Percentiles rank a stretch among this genome's conserved stretches.
These are phyloP conservation scores for Candida sp. DNA, from an alignment of 1,139 yeast species.

Conservation along the genomic window DNA sequence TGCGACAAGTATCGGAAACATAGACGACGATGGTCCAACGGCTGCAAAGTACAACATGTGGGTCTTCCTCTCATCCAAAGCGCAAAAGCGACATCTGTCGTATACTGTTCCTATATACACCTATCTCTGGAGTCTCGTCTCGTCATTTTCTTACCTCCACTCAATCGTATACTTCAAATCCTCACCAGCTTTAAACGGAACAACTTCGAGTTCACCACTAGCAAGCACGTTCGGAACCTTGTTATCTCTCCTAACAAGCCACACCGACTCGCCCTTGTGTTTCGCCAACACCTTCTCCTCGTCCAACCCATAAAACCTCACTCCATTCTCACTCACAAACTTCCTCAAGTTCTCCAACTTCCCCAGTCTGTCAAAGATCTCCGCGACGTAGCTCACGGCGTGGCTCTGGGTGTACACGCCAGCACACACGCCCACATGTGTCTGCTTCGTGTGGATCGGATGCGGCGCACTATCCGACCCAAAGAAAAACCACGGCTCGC, in stretches of 20 bases:
- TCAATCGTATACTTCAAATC: slow-evolving; percentile 74
- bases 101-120: not conserved
- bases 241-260: slow-evolving; percentile 53
- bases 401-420: slow-evolving; percentile 94
- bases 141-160: slow-evolving; percentile 52
- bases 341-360: slow-evolving; percentile 67
- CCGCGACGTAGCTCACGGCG: slow-evolving; percentile 84
- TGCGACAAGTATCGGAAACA: no score
- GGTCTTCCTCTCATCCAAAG: not conserved
- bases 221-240: slow-evolving; percentile 65
- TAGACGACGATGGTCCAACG: no score
- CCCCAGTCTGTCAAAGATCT: slow-evolving; percentile 72
- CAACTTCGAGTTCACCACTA: slow-evolving; percentile 57
- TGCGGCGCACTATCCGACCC: slow-evolving; percentile 99
- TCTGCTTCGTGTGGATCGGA: slow-evolving; percentile 77
- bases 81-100: not conserved
- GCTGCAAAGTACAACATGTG: no score
- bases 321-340: slow-evolving; percentile 81
- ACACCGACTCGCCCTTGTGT: slow-evolving; percentile 41
- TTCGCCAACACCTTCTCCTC: slow-evolving; percentile 32
- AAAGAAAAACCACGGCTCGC: slow-evolving; percentile 91
- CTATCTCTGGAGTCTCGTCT: not conserved
- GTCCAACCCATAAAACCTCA: slow-evolving; percentile 64
- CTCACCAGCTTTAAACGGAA: slow-evolving; percentile 92
- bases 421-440: slow-evolving; percentile 89